Evolutionary conservation across 352 stramenopile genomes (phyloP), one percentile per base, ranked within the genome.

Genomic region (Phytophthora cactorum): DNA sequence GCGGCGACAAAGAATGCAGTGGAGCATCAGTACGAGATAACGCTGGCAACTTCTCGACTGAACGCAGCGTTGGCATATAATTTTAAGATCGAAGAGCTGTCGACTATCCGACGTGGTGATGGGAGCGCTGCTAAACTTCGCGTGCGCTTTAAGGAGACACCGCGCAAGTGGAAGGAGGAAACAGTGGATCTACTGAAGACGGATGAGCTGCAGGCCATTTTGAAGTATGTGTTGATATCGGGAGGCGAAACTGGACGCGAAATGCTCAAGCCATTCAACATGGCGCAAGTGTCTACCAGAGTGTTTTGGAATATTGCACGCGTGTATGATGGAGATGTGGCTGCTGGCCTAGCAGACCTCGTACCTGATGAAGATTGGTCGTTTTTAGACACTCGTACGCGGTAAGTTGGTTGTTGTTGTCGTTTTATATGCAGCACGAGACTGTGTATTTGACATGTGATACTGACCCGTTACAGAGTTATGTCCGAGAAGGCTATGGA

Each of bases 251-350:
- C 85, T 28, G 87, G 86, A 1, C 77, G 74, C 17, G 89, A 96
- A 58, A 95, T 95, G 89, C 83, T 96, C 56, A 96, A 96, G 73
- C 87, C 87, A 7, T 96, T 96, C 59, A 96, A 96, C 63, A 96
- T 96, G 89, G 89, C 89, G 1, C 87, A 96, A 59, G 75, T 78
- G 4, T 96, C 89, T 2, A 86, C 86, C 5, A 77, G 89, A 65
- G 86, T 95, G 14, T 96, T 96, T 75, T 96, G 89, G 89, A 92
- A 70, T 52, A 84, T 96, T 52, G 89, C 85, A 41, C 77, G 81
- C 25, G 70, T 95, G 59, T 95, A 93, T 52, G 66, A 84, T 68
- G 89, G 89, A 27, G 80, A 95, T 58, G 72, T 96, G 10, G 89
- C 74, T 28, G 68, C 57, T 32, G 89, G 86, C 11, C 52, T 96